These are phyloP conservation scores for Closterium sp. DNA, from an alignment of 139 green algal genomes.

Conservation along the genomic window DNA sequence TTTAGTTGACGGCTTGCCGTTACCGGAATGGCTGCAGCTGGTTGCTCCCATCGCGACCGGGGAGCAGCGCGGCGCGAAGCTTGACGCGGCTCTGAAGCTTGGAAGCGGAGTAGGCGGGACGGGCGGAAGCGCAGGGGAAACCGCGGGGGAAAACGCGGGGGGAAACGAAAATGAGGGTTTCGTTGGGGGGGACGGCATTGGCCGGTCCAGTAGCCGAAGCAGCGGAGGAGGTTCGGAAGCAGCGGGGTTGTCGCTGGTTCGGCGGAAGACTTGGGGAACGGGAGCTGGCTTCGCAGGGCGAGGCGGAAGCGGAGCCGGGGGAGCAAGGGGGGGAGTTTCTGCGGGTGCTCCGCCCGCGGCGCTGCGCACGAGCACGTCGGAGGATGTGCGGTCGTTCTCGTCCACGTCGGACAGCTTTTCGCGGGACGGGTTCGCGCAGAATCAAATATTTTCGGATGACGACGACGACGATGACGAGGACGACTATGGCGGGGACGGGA, in stretches of 20 bases:
- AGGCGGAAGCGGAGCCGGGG: not conserved
- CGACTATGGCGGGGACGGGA: not conserved
- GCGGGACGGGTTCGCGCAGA: not conserved
- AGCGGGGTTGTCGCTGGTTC: not conserved
- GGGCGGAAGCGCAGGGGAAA: not conserved
- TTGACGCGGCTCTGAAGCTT: not conserved
- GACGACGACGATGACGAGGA: not conserved
- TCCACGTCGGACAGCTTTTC: not conserved
- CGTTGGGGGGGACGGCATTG: not conserved
- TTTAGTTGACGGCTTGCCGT: not conserved
- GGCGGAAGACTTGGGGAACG: not conserved
- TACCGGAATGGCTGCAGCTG: conserved; percentile 4
- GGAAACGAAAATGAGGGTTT: not conserved
- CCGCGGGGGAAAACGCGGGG: too few relatives aligned
- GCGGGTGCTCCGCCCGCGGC: not conserved
- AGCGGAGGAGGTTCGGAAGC: not conserved
- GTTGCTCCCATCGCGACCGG: not conserved
- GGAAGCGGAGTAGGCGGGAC: not conserved
- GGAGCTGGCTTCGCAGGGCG: not conserved
- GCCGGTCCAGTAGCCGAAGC: not conserved
- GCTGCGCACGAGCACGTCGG: not conserved
- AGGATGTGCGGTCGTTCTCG: not conserved
- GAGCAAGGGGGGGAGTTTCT: not conserved
- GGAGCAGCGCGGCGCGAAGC: not conserved
- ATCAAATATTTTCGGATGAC: not conserved